Evolutionary conservation across 2,329 filamentous ascomycete species (phyloP).

Genomic region (Penicillium occitanis): DNA sequence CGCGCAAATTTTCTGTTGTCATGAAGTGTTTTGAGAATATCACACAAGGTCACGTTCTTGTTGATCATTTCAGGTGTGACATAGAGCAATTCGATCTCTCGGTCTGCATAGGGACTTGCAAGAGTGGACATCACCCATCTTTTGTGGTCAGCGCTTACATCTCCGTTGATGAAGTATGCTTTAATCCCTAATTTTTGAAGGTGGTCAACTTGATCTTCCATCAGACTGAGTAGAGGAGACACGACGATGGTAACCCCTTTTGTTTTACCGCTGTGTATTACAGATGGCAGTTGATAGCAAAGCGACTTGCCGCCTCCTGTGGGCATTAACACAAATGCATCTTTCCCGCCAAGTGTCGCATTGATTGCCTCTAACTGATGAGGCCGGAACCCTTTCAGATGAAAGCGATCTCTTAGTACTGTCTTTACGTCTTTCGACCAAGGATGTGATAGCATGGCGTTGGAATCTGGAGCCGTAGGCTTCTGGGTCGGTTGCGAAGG

Average conservation of each 20-base stretch:
- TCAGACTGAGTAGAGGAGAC: slow-evolving; percentile 90
- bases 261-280: slow-evolving; percentile 77
- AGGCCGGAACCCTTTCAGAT: slow-evolving; percentile 79
- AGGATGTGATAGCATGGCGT: slow-evolving; percentile 59
- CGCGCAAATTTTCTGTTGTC: slow-evolving; percentile 72
- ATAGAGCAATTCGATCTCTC: slow-evolving; percentile 82
- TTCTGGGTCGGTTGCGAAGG: slow-evolving; percentile 32
- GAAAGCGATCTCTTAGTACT: slow-evolving; percentile 79
- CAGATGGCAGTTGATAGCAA: slow-evolving; percentile 91
- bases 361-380: slow-evolving; percentile 97
- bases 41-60: slow-evolving; percentile 70
- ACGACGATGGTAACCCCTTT: slow-evolving; percentile 85
- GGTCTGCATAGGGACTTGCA: slow-evolving; percentile 64
- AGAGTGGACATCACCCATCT: slow-evolving; percentile 66
- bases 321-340: slow-evolving; percentile 95
- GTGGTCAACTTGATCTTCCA: slow-evolving; percentile 95
- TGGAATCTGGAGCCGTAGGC: slow-evolving; percentile 27
- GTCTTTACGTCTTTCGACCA: slow-evolving; percentile 86
- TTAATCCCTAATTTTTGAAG: slow-evolving; percentile 72
- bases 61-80: slow-evolving; percentile 96
- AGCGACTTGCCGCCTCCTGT: slow-evolving; percentile 96
- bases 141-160: slow-evolving; percentile 64
- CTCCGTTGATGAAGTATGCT: slow-evolving; percentile 78
- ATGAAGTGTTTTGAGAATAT: slow-evolving; percentile 67
- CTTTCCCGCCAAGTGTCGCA: slow-evolving; percentile 79